phyloP scores from a whole-genome alignment of 768 basidiomycete species.

The Russula sp. region DNA sequence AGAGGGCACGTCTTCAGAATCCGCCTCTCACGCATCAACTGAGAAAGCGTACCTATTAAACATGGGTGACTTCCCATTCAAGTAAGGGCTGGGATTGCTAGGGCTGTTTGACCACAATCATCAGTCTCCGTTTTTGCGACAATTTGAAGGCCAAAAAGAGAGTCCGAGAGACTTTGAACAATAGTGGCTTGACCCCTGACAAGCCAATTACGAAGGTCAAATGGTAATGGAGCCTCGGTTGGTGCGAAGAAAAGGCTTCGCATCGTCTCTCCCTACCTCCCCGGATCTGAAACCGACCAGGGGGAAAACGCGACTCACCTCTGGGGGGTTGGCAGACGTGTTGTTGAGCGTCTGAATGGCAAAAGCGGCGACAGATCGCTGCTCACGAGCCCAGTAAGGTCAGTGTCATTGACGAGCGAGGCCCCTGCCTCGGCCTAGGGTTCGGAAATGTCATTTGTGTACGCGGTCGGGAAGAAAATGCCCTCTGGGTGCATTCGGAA shows the following conservation, averaged over 20 bases:
- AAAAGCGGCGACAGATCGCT: conserved; percentile 14
- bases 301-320: no score
- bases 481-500: no score
- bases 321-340: no score
- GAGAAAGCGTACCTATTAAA: not conserved
- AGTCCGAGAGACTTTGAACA: not conserved
- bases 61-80: conserved; percentile 16
- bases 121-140: not conserved
- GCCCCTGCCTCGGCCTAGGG: no score
- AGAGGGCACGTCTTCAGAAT: not conserved
- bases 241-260: not conserved
- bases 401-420: not conserved
- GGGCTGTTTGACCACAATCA: conserved; percentile 6
- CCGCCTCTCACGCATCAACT: not conserved
- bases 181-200: not conserved
- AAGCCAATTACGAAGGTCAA: not conserved
- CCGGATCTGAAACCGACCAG: no score
- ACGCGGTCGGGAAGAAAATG: no score
- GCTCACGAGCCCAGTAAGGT: not conserved
- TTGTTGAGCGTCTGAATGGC: conserved; percentile 13
- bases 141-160: not conserved
- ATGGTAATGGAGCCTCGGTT: not conserved
- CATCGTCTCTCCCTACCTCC: not conserved
- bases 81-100: conserved; percentile 15
- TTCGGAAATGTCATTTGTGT: not conserved